A percentile compares a stretch with the other conserved stretches of the same genome.
Conservation (phyloP, 257 asterid species). For the Przewalskia tangutica region DNA sequence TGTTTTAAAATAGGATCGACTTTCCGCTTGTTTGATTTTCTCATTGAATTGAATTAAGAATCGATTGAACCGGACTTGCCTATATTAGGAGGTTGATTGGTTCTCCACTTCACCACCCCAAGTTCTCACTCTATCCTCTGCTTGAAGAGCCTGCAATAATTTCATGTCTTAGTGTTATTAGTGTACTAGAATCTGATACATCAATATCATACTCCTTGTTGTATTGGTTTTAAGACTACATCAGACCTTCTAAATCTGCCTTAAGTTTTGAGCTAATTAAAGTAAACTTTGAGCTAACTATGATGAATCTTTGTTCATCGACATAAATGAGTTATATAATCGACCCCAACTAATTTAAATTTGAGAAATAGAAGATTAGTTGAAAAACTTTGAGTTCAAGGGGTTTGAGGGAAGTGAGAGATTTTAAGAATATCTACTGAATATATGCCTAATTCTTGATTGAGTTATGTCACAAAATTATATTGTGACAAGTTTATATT, state of each 20-base stretch:
- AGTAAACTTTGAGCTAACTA: too few relatives aligned
- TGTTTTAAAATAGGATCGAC: neutral
- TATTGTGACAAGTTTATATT: too few relatives aligned
- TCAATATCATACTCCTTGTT: neutral
- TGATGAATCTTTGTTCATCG: too few relatives aligned
- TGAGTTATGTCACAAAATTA: too few relatives aligned
- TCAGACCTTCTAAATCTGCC: too few relatives aligned
- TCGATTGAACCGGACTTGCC: neutral
- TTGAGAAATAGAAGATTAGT: too few relatives aligned
- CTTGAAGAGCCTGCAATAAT: constrained; percentile 22
- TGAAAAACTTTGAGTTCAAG: too few relatives aligned
- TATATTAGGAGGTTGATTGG: neutral
- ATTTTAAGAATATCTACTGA: neutral
- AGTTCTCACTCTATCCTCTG: constrained; percentile 25
- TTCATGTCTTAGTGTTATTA: neutral
- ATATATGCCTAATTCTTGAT: neutral
- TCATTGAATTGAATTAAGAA: neutral
- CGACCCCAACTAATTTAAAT: too few relatives aligned
- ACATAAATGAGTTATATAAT: too few relatives aligned
- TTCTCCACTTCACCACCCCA: constrained; percentile 20
- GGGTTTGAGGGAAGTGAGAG: neutral
- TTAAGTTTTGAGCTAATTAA: too few relatives aligned
- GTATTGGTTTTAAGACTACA: too few relatives aligned
- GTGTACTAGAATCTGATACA: neutral
- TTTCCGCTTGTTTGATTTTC: neutral